These are phyloP conservation scores for Cerrena zonata DNA, from an alignment of 1,284 basidiomycete species.

Conservation along the genomic window DNA sequence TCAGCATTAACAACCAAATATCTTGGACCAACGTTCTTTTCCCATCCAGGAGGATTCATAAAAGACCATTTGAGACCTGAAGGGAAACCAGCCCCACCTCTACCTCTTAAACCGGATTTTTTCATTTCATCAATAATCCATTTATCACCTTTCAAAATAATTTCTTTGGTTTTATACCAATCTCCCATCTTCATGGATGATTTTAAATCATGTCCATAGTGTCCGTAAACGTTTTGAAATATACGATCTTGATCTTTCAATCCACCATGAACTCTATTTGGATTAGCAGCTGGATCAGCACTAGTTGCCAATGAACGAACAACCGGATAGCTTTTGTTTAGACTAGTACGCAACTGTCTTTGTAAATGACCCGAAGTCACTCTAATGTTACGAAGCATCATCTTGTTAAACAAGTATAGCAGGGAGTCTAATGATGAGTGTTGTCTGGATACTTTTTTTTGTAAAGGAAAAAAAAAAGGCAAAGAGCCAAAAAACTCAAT, in stretches of 20 bases:
- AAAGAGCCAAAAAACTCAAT: too few species aligned
- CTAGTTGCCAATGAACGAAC: conserved; percentile 71
- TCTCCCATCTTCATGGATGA: conserved; percentile 85
- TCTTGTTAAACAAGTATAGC: too few species aligned
- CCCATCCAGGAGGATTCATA: conserved; percentile 98
- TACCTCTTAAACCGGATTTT: conserved; percentile 90
- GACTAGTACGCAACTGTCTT: too few species aligned
- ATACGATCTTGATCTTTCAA: conserved; percentile 92
- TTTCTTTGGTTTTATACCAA: conserved; percentile 97
- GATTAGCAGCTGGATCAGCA: conserved; percentile 74
- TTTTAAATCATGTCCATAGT: conserved; percentile 84
- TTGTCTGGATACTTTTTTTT: too few species aligned
- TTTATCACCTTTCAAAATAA: conserved; percentile 89
- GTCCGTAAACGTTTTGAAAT: conserved; percentile 82
- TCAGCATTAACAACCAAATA: conserved; percentile 98
- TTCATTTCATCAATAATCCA: conserved; percentile 97
- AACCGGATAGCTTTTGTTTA: too few species aligned
- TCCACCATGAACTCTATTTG: conserved; percentile 80
- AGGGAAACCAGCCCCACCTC: conserved; percentile 96
- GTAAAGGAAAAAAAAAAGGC: too few species aligned
- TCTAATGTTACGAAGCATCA: too few species aligned
- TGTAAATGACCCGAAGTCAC: too few species aligned
- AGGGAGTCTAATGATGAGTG: too few species aligned
- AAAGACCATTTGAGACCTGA: conserved; percentile 98
- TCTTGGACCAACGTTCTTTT: conserved; percentile 89